Evolutionary conservation across 768 basidiomycete species (phyloP).

Genomic region (Rhizopogon salebrosus): DNA sequence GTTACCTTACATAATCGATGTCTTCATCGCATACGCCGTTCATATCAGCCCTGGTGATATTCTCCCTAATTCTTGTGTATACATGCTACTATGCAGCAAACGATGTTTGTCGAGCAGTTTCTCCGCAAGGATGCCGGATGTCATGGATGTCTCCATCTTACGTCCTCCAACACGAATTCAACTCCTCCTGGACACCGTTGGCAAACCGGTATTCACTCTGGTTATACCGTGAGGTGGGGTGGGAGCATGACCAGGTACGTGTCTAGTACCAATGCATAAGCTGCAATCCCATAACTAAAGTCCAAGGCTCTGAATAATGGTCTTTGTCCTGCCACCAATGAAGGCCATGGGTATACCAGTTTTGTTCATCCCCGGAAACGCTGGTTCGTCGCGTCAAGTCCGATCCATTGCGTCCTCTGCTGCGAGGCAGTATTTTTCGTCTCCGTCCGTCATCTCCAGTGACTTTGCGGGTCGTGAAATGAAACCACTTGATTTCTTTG

Average conservation of each 20-base stretch:
- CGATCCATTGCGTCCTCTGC: constrained; percentile 94
- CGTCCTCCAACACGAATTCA: constrained; percentile 61
- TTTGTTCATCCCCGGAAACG: constrained; percentile 95
- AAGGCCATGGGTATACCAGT: constrained; percentile 66
- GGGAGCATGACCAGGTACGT: constrained; percentile 63
- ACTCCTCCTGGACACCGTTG: constrained; percentile 65
- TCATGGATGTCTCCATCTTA: constrained; percentile 95
- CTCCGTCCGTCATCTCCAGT: constrained; percentile 49
- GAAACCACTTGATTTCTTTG: constrained; percentile 77
- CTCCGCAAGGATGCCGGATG: constrained; percentile 93
- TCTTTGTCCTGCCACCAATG: not conserved
- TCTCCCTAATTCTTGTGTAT: constrained; percentile 33
- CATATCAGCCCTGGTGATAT: constrained; percentile 17
- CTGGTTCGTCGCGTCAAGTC: constrained; percentile 90
- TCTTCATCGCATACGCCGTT: not conserved
- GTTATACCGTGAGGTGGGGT: constrained; percentile 86
- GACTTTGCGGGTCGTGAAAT: constrained; percentile 43
- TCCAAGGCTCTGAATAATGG: not conserved
- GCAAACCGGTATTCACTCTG: constrained; percentile 77
- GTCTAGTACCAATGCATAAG: constrained; percentile 3
- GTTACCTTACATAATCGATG: too few relatives aligned
- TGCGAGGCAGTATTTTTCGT: constrained; percentile 68
- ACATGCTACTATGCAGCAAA: constrained; percentile 38
- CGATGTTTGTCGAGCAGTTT: constrained; percentile 47
- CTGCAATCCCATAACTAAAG: constrained; percentile 7